phyloP scores from a whole-genome alignment of 2,329 filamentous ascomycete species.

The Talaromyces sp. region DNA sequence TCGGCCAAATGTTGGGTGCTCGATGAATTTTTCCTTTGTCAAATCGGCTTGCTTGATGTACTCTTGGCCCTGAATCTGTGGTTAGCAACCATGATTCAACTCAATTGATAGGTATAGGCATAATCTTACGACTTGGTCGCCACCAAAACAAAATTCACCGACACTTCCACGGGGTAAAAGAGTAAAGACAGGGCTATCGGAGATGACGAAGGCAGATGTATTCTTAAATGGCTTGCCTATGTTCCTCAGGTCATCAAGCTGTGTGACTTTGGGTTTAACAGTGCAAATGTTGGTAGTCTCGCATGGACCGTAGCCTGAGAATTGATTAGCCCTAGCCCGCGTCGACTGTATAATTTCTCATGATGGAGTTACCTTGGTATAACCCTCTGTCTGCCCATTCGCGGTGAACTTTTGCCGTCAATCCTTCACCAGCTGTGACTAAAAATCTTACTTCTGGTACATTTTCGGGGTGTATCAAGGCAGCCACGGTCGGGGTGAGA shows the following conservation, averaged over 20 bases:
- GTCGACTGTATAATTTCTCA: not conserved
- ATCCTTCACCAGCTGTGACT: conserved; percentile 76
- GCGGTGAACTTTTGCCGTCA: conserved; percentile 69
- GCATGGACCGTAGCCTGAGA: conserved; percentile 70
- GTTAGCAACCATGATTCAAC: not conserved
- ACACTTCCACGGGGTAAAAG: conserved; percentile 67
- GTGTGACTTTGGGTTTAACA: conserved; percentile 60
- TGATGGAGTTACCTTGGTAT: conserved; percentile 59
- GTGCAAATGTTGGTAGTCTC: conserved; percentile 89
- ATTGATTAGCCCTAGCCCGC: not conserved
- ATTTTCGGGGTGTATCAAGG: conserved; percentile 66
- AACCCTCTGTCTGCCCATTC: conserved; percentile 67
- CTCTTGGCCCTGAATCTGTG: conserved; percentile 52
- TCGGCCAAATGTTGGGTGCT: conserved; percentile 66
- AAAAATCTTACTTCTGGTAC: conserved; percentile 72
- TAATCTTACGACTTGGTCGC: conserved; percentile 67
- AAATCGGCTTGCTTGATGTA: conserved; percentile 67
- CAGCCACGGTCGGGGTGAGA: conserved; percentile 80
- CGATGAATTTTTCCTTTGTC: conserved; percentile 65
- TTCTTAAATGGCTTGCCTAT: conserved; percentile 74
- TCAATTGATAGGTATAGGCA: not conserved
- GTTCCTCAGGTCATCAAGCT: conserved; percentile 64
- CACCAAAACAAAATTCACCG: conserved; percentile 85
- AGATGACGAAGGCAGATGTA: conserved; percentile 69
- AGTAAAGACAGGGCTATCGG: conserved; percentile 44